These are phyloP conservation scores for Mortierella antarctica DNA, from an alignment of 192 early-diverging fungal species.

Conservation along the genomic window DNA sequence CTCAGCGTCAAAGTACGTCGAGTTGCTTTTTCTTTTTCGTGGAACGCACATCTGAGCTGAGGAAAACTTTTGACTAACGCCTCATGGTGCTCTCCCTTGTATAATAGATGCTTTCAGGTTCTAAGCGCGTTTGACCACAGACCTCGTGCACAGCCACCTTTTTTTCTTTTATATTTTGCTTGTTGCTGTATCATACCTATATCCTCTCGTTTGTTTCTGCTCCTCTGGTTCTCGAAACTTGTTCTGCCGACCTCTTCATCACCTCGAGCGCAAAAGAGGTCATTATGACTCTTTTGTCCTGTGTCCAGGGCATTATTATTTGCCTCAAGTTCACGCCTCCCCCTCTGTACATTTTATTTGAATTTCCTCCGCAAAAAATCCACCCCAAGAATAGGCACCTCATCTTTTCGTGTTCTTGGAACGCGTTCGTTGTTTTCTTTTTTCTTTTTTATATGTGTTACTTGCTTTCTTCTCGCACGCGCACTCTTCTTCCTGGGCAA, in stretches of 20 bases:
- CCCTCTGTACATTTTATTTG: slow-evolving; percentile 41
- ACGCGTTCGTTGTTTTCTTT: slow-evolving; percentile 9
- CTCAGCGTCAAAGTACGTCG: slow-evolving; percentile 30
- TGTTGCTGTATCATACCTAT: slow-evolving; percentile 35
- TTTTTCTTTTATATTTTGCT: slow-evolving; percentile 2
- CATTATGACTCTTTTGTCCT: neutral
- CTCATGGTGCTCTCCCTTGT: neutral
- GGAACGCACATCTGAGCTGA: neutral
- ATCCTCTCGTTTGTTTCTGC: slow-evolving; percentile 3
- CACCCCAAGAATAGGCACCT: neutral
- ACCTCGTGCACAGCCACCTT: neutral
- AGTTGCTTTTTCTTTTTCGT: neutral
- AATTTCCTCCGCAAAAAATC: neutral
- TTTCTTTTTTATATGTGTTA: slow-evolving; percentile 10
- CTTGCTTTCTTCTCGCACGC: slow-evolving; percentile 8
- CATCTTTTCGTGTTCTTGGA: neutral
- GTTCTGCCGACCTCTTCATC: neutral
- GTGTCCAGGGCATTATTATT: slow-evolving; percentile 43
- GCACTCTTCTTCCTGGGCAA: slow-evolving; percentile 27
- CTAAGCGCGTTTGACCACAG: slow-evolving; percentile 9
- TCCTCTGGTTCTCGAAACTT: slow-evolving; percentile 6
- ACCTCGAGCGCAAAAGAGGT: slow-evolving; percentile 25
- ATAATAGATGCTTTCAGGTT: slow-evolving; percentile 24
- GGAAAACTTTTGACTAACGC: neutral
- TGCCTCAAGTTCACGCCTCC: slow-evolving; percentile 28